phyloP scores from a whole-genome alignment of 495 filamentous ascomycete species.

The Penicillium arizonense region DNA sequence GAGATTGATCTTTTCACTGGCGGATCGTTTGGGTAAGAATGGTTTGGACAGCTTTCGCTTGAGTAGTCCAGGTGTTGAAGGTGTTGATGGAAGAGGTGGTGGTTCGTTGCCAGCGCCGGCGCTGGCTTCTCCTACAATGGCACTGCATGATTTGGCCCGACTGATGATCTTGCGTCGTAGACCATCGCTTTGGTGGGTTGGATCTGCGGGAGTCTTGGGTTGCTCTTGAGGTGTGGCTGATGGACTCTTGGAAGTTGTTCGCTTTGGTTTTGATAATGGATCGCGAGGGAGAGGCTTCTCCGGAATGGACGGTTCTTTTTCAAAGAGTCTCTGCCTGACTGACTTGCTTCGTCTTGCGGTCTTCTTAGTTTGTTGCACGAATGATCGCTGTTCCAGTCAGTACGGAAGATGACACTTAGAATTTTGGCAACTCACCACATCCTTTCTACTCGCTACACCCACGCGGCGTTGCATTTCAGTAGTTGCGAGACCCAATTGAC shows the following conservation, averaged over 20 bases:
- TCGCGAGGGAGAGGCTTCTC: slow-evolving; percentile 39
- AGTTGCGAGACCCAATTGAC: slow-evolving; percentile 64
- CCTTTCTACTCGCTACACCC: slow-evolving; percentile 68
- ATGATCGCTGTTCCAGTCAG: slow-evolving; percentile 23
- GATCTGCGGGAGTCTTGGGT: not conserved
- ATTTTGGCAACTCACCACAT: slow-evolving; percentile 32
- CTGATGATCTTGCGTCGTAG: slow-evolving; percentile 9
- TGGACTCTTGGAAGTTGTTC: slow-evolving; percentile 1
- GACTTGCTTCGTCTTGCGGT: slow-evolving; percentile 16
- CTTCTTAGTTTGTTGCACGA: slow-evolving; percentile 12
- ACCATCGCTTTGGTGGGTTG: slow-evolving; percentile 4
- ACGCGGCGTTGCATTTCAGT: slow-evolving; percentile 77
- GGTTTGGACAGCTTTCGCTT: slow-evolving; percentile 30
- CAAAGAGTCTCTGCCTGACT: slow-evolving; percentile 24
- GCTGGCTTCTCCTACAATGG: slow-evolving; percentile 12
- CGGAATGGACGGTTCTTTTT: slow-evolving; percentile 13
- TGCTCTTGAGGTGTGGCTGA: slow-evolving; percentile 20
- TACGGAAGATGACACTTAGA: not conserved
- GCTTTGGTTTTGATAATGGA: slow-evolving; percentile 18
- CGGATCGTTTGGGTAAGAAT: slow-evolving; percentile 25
- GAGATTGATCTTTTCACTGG: slow-evolving; percentile 16
- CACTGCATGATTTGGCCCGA: slow-evolving; percentile 27
- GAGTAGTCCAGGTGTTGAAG: slow-evolving; percentile 20
- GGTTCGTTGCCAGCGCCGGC: slow-evolving; percentile 7
- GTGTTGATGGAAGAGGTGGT: slow-evolving; percentile 19